Evolutionary conservation across 768 basidiomycete species (phyloP), one percentile per base, ranked within the genome.

Genomic region (Terana coerulea): DNA sequence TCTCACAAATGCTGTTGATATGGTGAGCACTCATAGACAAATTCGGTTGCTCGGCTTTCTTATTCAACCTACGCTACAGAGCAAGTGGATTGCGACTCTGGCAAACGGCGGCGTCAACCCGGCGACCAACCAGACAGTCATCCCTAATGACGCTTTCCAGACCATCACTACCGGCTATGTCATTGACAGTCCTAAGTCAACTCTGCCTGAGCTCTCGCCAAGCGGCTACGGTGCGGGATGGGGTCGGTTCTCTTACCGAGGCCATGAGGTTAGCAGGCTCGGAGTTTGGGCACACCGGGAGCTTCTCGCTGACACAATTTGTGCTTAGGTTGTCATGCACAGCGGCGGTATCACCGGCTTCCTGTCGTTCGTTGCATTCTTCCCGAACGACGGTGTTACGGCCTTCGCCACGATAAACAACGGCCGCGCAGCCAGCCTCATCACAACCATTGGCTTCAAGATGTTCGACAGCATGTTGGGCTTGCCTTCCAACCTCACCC

Each of bases 1-100:
- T n/a, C 72, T 76, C 28, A 73, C 75, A 28, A 74, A 54, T 26
- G 66, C 63, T 0, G 48, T 66, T n/a, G 76, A 78, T 31, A 66
- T 79, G 72, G 77, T 72, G 26, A 6, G 72, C 54, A 31, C 21
- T 22, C 11, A 40, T 5, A 3, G 34, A 8, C 17, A 2, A 14
- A 35, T 35, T 35, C 8, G n/a, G 14, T 12, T 17, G 6, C 35
- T 5, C 15, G 15, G 6, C 15, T 14, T 37, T 15, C 35, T 37
- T 14, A n/a, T 6, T 19, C 15, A 37, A n/a, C 35, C 8, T 12
- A 25, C 5, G 9, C 17, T 37, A 3, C 25, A 57, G 56, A 50
- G 36, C 8, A 53, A 47, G 36, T 57, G 56, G 56, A 4, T 53
- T 9, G 21, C 28, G 12, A 47, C 31, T 19, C 28, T 57, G 22